phyloP scores from a whole-genome alignment of 805 yeast genomes.

The Wickerhamiella spandovensis region DNA sequence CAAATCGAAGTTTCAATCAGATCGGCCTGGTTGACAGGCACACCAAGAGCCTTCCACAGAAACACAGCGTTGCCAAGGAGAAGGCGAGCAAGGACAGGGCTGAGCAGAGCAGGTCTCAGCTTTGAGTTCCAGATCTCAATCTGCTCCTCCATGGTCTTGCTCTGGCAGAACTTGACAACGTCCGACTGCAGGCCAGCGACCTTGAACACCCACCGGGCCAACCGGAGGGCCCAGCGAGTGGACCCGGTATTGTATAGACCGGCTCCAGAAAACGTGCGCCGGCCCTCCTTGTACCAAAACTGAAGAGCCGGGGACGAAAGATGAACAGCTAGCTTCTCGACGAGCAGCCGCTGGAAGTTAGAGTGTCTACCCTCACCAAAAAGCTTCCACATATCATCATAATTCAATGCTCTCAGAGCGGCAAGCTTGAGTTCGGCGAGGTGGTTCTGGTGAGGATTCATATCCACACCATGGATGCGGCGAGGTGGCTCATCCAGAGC shows the following conservation, averaged over 20 bases:
- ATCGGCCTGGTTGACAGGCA: slow-evolving; percentile 70
- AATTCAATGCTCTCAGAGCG: slow-evolving; percentile 41
- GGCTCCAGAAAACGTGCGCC: slow-evolving; percentile 43
- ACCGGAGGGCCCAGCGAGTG: slow-evolving; percentile 72
- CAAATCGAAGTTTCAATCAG: slow-evolving; percentile 65
- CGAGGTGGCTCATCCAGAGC: slow-evolving; percentile 58
- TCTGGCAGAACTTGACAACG: slow-evolving; percentile 42
- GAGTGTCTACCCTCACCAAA: slow-evolving; percentile 63
- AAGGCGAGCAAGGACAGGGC: slow-evolving; percentile 51
- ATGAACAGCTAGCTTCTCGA: slow-evolving; percentile 48
- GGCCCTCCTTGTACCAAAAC: slow-evolving; percentile 60
- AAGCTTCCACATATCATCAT: slow-evolving; percentile 55
- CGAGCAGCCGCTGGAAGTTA: slow-evolving; percentile 38
- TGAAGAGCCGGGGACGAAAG: slow-evolving; percentile 71
- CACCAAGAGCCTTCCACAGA: slow-evolving; percentile 83
- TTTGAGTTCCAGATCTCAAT: slow-evolving; percentile 45
- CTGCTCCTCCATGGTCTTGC: slow-evolving; percentile 51
- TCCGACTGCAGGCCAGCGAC: slow-evolving; percentile 32
- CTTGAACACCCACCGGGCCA: slow-evolving; percentile 48
- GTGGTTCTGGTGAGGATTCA: slow-evolving; percentile 74
- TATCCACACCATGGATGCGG: slow-evolving; percentile 71
- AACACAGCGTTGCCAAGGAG: slow-evolving; percentile 74
- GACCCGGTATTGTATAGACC: slow-evolving; percentile 70
- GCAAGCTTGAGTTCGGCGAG: slow-evolving; percentile 69
- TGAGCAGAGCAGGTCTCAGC: slow-evolving; percentile 57